phyloP scores from a whole-genome alignment of 495 filamentous ascomycete species.

The Friedmanniomyces simplex region DNA sequence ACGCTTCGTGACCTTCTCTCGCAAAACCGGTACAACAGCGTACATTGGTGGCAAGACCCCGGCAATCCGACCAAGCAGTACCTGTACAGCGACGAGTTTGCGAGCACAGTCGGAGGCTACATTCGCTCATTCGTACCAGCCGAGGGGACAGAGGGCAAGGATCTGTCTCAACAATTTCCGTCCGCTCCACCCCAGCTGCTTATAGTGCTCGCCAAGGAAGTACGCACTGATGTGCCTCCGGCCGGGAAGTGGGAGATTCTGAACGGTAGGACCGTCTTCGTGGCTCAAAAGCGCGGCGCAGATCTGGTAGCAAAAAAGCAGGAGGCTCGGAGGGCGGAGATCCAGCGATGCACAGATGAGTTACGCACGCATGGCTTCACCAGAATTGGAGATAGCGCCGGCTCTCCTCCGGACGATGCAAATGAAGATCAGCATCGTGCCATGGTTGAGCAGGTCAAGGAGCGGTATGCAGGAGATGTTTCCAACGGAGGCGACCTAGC shows the following conservation, averaged over 20 bases:
- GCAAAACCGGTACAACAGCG: background rate
- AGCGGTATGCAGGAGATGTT: background rate
- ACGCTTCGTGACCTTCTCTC: background rate
- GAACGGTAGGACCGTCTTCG: background rate
- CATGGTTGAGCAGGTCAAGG: background rate
- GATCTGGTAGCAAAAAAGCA: background rate
- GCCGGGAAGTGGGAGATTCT: background rate
- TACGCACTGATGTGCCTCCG: background rate
- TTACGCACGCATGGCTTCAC: background rate
- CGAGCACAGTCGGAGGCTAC: background rate
- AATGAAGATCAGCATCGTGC: background rate
- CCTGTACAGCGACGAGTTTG: background rate
- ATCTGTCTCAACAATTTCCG: background rate
- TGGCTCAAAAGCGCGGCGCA: background rate
- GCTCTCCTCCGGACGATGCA: background rate
- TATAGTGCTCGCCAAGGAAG: background rate
- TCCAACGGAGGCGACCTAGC: background rate
- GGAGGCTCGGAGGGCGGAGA: background rate
- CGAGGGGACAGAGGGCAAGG: background rate
- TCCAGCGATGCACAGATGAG: no score
- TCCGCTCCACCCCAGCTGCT: background rate
- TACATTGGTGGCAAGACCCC: background rate
- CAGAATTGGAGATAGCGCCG: background rate
- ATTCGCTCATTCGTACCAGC: background rate
- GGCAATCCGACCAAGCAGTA: background rate